Evolutionary conservation across 441 rosid genomes (phyloP), one percentile per base, ranked within the genome.

Genomic region (Biscutella laevigata): DNA sequence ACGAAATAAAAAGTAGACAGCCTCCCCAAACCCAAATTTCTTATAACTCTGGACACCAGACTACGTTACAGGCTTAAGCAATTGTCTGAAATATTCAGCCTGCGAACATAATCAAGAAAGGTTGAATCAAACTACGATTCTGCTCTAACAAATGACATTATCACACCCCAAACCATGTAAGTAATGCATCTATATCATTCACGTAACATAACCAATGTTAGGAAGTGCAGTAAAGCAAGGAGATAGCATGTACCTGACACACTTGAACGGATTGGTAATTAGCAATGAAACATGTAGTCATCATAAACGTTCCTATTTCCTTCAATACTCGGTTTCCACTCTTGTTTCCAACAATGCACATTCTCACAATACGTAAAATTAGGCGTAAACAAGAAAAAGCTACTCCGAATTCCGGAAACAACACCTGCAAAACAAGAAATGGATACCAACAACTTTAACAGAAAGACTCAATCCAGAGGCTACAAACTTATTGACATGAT

Each of bases 1-100:
- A 57, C 63, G 17, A 59, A 59, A 78, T 52, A 57, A 77, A 60
- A 66, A 72, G 74, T 71, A 66, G 70, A 69, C 56, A 77, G 56
- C 63, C 76, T 59, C 66, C 61, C 35, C 56, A 35, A 62, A 40
- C 3, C 80, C 73, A 59, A 68, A 69, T 56, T 61, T 72, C 64
- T 72, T 28, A 47, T 71, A 20, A 11, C 57, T 68, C 72, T 45
- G 47, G 57, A 58, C 19, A 50, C 74, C 48, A 74, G 70, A 78
- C 94, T 88, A 88, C 97, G 95, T 88, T 27, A 88, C 97, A 57
- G 97, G 97, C 59, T 88, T 88, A 46, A 88, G 95, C 83, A 88
- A 80, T 77, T 88, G 97, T 67, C 97, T 94, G 72, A 88, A 88
- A 64, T 88, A 88, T 61, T 88, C 96, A 30, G 94, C 96, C 96